A percentile compares a stretch with the other conserved stretches of the same genome.
Conservation (phyloP, 2,329 filamentous ascomycete species). For the Eurotiales sp. region DNA sequence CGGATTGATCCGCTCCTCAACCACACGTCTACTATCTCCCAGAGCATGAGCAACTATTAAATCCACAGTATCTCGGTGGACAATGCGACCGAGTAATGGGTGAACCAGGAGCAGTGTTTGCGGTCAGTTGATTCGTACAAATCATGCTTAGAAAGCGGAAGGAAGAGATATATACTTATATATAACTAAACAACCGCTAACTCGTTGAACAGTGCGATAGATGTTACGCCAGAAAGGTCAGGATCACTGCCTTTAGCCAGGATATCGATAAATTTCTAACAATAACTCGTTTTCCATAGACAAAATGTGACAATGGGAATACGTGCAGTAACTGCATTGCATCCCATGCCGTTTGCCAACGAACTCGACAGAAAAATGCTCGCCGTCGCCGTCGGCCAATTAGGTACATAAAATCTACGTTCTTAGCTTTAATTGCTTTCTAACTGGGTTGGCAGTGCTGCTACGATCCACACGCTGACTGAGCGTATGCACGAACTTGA, state of each 20-base stretch:
- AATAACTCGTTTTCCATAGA: slow-evolving; percentile 10
- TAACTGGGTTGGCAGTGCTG: background rate
- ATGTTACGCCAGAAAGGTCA: slow-evolving; percentile 6
- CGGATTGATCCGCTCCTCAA: background rate
- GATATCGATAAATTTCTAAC: background rate
- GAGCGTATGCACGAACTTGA: slow-evolving; percentile 5
- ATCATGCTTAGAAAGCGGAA: too few species aligned
- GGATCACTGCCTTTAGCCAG: too few species aligned
- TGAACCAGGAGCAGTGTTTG: background rate
- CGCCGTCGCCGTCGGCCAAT: background rate
- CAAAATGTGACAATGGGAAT: slow-evolving; percentile 24
- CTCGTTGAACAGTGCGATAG: slow-evolving; percentile 5
- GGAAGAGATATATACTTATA: too few species aligned
- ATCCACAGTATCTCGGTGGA: too few species aligned
- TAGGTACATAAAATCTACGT: background rate
- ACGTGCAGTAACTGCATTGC: slow-evolving; percentile 25
- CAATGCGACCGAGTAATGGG: background rate
- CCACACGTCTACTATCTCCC: too few species aligned
- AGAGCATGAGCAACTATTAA: too few species aligned
- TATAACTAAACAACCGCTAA: background rate
- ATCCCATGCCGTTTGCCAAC: slow-evolving; percentile 21
- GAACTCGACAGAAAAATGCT: slow-evolving; percentile 4
- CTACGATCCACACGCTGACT: background rate
- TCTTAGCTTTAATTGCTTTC: background rate
- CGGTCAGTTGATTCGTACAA: background rate